A percentile compares a stretch with the other conserved stretches of the same genome.
These are phyloP conservation scores for Fusarium sp. DNA, from an alignment of 2,329 filamentous ascomycete genomes.

Conservation along the genomic window DNA sequence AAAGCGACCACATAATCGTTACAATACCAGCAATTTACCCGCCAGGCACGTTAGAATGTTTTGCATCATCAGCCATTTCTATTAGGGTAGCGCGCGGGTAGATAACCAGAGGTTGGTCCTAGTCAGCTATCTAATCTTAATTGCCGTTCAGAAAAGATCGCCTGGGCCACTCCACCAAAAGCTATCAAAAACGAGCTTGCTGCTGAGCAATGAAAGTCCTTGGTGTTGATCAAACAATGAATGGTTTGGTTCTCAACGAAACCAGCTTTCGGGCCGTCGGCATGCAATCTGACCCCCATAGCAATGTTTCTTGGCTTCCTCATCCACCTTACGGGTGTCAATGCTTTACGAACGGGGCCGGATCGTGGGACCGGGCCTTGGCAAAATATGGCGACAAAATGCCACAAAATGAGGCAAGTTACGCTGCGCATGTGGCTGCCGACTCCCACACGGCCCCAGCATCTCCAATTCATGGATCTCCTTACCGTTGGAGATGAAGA, in stretches of 20 bases:
- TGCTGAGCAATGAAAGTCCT: too few relatives aligned
- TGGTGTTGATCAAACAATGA: not conserved
- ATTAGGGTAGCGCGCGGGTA: not conserved
- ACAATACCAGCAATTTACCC: slow-evolving; percentile 1
- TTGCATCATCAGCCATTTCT: slow-evolving; percentile 12
- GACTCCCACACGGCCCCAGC: slow-evolving; percentile 8
- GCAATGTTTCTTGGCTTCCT: slow-evolving; percentile 25
- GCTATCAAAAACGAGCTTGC: not conserved
- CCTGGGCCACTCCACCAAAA: too few relatives aligned
- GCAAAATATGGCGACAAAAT: slow-evolving; percentile 46
- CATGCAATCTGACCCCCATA: not conserved
- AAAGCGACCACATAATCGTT: slow-evolving; percentile 3
- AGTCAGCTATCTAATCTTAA: not conserved
- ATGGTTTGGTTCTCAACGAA: not conserved
- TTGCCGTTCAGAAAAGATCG: too few relatives aligned
- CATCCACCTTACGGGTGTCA: slow-evolving; percentile 17
- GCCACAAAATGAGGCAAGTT: slow-evolving; percentile 40
- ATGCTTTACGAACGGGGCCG: slow-evolving; percentile 25
- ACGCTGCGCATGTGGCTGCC: slow-evolving; percentile 22
- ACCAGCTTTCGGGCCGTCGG: slow-evolving; percentile 36
- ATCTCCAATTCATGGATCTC: slow-evolving; percentile 2
- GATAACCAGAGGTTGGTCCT: slow-evolving; percentile 13
- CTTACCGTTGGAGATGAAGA: not conserved
- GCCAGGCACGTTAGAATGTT: not conserved
- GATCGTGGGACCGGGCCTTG: slow-evolving; percentile 40